These are phyloP conservation scores for Baeospora myosura DNA, from an alignment of 1,284 basidiomycete species.

Conservation along the genomic window DNA sequence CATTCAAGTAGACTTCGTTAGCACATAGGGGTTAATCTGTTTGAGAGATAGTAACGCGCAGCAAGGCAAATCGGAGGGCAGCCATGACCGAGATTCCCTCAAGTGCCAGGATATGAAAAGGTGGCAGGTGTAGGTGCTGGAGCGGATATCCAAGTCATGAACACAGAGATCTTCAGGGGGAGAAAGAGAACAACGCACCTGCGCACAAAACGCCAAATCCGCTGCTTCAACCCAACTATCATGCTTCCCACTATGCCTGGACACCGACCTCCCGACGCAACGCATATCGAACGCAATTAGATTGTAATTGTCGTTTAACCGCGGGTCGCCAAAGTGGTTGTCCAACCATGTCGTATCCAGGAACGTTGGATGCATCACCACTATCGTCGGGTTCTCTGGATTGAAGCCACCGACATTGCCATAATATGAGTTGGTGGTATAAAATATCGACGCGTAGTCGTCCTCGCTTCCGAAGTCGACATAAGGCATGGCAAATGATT, in stretches of 20 bases:
- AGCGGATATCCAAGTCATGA: not conserved
- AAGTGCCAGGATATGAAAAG: conserved; percentile 60
- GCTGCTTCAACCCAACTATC: conserved; percentile 73
- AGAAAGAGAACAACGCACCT: conserved; percentile 33
- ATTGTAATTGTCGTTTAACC: conserved; percentile 52
- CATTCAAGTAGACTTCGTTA: not conserved
- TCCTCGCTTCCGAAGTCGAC: conserved; percentile 55
- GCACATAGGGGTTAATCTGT: not conserved
- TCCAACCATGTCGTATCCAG: conserved; percentile 64
- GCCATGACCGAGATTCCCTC: conserved; percentile 46
- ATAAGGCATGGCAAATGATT: conserved; percentile 51
- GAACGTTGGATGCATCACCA: conserved; percentile 60
- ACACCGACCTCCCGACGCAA: conserved; percentile 53
- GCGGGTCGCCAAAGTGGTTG: conserved; percentile 58
- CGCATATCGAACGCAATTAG: conserved; percentile 69
- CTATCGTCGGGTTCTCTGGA: conserved; percentile 52
- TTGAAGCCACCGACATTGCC: conserved; percentile 60
- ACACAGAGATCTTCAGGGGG: not conserved
- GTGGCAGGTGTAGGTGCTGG: conserved; percentile 55
- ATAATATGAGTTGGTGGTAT: conserved; percentile 50
- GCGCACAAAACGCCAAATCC: conserved; percentile 58
- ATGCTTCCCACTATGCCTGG: conserved; percentile 45
- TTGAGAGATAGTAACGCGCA: conserved; percentile 34
- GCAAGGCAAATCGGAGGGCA: conserved; percentile 52
- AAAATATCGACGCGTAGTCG: conserved; percentile 67